Evolutionary conservation across 2,329 filamentous ascomycete species (phyloP), one percentile per base, ranked within the genome.

Genomic region (Piedraia hortae): DNA sequence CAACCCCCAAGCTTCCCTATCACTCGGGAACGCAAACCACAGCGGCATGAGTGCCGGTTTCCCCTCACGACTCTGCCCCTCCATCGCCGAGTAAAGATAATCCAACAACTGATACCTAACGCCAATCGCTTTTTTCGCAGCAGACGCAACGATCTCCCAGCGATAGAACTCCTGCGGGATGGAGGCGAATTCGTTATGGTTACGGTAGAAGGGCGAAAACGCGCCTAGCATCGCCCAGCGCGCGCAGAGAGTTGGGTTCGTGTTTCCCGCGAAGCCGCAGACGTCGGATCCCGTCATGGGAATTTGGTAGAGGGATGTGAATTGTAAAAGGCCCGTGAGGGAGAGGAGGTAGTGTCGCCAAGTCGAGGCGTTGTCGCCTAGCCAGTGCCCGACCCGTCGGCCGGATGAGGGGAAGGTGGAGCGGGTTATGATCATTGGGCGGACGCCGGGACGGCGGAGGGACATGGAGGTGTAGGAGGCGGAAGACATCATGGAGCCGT

Each of bases 401-500:
- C 73, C 73, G 0, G 67, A 62, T 4, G 73, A 71, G 2, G 69
- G 64, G 35, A 73, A 80, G 0, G 71, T 80, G 10, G 63, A 70
- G 12, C 73, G 62, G 0, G 71, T 75, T 31, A 82, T 72, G n/a
- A n/a, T n/a, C n/a, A n/a, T n/a, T n/a, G n/a, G n/a, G n/a, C n/a
- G n/a, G n/a, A n/a, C n/a, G n/a, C n/a, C n/a, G n/a, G n/a, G n/a
- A n/a, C n/a, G n/a, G n/a, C n/a, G n/a, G n/a, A n/a, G n/a, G 59
- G 26, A 36, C 33, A 31, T 50, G 50, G 21, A 67, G 43, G 19
- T 50, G 38, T 26, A 57, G 53, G 18, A 58, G 41, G 29, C 48
- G 41, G 37, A 52, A 53, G 28, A 60, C 44, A 21, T 53, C 38
- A 23, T 66, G 37, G 15, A 61, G 45, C 52, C 55, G 40, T 34